Base-by-base conservation (phyloP, 192 early-diverging fungal genomes). In the Cladochytrium replicatum region DNA sequence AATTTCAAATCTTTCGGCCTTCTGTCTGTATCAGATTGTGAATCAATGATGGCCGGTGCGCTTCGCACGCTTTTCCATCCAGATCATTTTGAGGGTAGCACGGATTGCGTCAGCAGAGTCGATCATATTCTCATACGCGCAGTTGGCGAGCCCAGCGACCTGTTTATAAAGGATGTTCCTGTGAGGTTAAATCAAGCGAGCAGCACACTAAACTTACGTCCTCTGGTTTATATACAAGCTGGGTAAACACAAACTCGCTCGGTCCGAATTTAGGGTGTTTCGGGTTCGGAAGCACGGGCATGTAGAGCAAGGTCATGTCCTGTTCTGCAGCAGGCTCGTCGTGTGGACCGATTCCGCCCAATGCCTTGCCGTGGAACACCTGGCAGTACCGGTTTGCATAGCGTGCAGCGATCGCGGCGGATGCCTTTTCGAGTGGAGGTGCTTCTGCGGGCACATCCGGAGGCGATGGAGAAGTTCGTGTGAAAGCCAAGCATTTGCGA, bases 331-430 rank as follows among this genome's bases (percentile, higher is more conserved):
- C 6, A 6, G 50, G 50, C 23, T 47, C 50, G 17, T 30, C 45
- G 24, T 30, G 32, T n/a, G n/a, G n/a, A n/a, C 43, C 43, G 6
- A 9, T 47, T 34, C 8, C n/a, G n/a, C 32, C 8, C 47, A 15
- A 45, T 41, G 7, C 6, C 43, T 45, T 34, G 8, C 45, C 50
- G n/a, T 48, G 7, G 50, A 51, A 51, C 7, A 48, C 43, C 23
- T 51, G 50, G 45, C 50, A 51, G 50, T 48, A 51, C 9, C 50
- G 50, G 43, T 51, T 51, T 7, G 43, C 50, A 22, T 51, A 51
- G 5, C 50, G 43, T 11, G 9, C 22, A 8, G 5, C 13, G 19
- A 29, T 29, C 23, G 7, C 8, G 7, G 28, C 15, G 39, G 24
- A 25, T 30, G 34, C 23, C 21, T 22, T 25, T 5, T 23, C 17